Evolutionary conservation across 148 eudicot species (phyloP).

Genomic region (Rhododendron vialii): DNA sequence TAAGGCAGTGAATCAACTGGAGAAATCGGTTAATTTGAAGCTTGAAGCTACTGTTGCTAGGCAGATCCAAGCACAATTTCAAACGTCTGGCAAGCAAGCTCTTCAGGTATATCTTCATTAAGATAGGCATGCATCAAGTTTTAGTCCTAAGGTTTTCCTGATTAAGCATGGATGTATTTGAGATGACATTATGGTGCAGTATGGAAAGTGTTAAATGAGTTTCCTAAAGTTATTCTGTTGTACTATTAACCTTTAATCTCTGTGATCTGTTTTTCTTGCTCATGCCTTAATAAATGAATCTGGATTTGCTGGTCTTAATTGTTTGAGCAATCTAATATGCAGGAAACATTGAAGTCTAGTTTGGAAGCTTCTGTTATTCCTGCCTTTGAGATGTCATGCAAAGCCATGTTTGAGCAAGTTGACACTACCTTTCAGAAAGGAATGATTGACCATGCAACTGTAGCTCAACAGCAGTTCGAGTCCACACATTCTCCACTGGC

Average conservation of each 20-base stretch:
- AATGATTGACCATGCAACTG: slow-evolving; percentile 63
- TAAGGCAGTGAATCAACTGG: slow-evolving; percentile 82
- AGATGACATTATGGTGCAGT: background rate
- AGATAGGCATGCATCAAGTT: background rate
- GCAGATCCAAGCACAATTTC: slow-evolving; percentile 86
- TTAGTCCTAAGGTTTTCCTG: background rate
- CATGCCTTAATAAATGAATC: background rate
- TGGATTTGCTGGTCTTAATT: background rate
- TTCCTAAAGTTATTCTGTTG: background rate
- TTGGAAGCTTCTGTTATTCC: slow-evolving; percentile 79
- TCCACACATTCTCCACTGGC: slow-evolving; percentile 74
- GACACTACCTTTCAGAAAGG: slow-evolving; percentile 90
- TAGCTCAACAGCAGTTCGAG: slow-evolving; percentile 67
- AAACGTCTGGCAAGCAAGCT: slow-evolving; percentile 90
- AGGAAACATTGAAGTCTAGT: slow-evolving; percentile 82
- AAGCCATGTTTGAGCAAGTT: slow-evolving; percentile 96
- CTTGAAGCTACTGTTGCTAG: slow-evolving; percentile 77
- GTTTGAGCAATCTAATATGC: slow-evolving; percentile 19
- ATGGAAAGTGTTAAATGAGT: background rate
- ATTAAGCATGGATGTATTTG: background rate
- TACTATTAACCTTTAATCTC: background rate
- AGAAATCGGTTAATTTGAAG: slow-evolving; percentile 70
- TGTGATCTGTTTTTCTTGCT: background rate
- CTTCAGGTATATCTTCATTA: slow-evolving; percentile 28
- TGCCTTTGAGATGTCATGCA: slow-evolving; percentile 90